phyloP scores from a whole-genome alignment of 352 stramenopile genomes.

The Phytophthora citricola region DNA sequence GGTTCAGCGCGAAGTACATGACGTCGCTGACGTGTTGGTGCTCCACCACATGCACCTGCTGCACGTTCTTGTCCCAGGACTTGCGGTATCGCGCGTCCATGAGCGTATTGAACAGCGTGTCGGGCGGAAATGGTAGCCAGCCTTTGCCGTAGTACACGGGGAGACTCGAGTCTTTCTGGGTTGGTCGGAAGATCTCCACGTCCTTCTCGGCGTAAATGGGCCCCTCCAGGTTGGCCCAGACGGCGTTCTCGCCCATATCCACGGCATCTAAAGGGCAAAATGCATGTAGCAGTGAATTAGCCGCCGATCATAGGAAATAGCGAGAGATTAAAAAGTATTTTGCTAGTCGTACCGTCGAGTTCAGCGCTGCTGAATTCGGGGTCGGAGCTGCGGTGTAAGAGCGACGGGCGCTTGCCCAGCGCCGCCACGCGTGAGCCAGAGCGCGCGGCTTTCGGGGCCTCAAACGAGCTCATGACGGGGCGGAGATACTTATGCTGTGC shows the following conservation, averaged over 20 bases:
- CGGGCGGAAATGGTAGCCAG: constrained; percentile 71
- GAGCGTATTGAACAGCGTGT: constrained; percentile 74
- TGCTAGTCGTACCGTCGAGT: constrained; percentile 45
- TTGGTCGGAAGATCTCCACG: constrained; percentile 72
- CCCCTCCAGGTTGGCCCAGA: constrained; percentile 67
- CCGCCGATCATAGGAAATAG: no score
- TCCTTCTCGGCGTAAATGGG: constrained; percentile 79
- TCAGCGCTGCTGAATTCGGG: constrained; percentile 66
- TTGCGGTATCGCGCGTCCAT: constrained; percentile 67
- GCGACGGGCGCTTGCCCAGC: constrained; percentile 34
- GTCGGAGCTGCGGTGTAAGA: constrained; percentile 70
- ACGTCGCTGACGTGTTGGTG: constrained; percentile 57
- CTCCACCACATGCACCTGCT: constrained; percentile 58
- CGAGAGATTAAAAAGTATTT: not conserved
- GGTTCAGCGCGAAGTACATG: constrained; percentile 62
- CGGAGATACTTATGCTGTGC: constrained; percentile 8
- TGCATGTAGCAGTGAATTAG: not conserved
- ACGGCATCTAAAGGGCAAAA: constrained; percentile 52
- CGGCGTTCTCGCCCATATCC: constrained; percentile 70
- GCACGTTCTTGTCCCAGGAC: constrained; percentile 61
- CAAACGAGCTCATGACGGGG: constrained; percentile 49
- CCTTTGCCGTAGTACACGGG: constrained; percentile 78
- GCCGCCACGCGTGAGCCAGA: constrained; percentile 20
- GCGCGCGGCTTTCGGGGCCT: constrained; percentile 17
- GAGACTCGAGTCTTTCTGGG: constrained; percentile 56